Evolutionary conservation across 805 yeast genomes (phyloP).

Genomic region (Debaryomyces hansenii): DNA sequence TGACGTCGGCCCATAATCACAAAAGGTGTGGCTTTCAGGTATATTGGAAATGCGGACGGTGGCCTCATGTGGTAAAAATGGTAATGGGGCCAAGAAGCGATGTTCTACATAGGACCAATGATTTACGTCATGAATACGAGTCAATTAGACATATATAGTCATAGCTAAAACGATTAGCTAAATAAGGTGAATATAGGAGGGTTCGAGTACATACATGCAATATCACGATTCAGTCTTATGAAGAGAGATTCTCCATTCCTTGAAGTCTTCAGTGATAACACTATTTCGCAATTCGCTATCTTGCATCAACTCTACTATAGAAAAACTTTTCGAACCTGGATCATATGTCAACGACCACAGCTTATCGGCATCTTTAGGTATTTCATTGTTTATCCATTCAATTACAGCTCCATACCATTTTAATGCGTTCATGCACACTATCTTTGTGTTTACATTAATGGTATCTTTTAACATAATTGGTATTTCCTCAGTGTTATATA

Average conservation of each 20-base stretch:
- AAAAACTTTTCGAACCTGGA: conserved; percentile 52
- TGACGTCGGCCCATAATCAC: no score
- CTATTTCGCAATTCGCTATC: conserved; percentile 40
- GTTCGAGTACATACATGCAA: no score
- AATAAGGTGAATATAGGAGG: no score
- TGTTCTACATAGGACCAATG: no score
- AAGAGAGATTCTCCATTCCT: conserved; percentile 26
- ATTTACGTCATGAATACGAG: no score
- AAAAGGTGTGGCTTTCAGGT: no score
- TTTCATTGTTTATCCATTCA: conserved; percentile 64
- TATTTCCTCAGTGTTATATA: conserved; percentile 72
- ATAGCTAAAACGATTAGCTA: no score
- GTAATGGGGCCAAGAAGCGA: no score
- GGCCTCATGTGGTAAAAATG: no score
- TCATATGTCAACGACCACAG: conserved; percentile 59
- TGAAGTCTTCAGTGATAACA: conserved; percentile 49
- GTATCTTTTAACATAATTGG: conserved; percentile 66
- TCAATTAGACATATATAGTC: no score
- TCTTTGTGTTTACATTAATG: conserved; percentile 39
- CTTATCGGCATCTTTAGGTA: conserved; percentile 52
- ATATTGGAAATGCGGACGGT: no score
- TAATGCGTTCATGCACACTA: conserved; percentile 75
- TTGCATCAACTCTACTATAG: conserved; percentile 47
- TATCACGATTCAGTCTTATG: neutral
- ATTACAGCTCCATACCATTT: conserved; percentile 85